Base-by-base conservation (phyloP, 345 rosid species). In the Citrus trifoliata region DNA sequence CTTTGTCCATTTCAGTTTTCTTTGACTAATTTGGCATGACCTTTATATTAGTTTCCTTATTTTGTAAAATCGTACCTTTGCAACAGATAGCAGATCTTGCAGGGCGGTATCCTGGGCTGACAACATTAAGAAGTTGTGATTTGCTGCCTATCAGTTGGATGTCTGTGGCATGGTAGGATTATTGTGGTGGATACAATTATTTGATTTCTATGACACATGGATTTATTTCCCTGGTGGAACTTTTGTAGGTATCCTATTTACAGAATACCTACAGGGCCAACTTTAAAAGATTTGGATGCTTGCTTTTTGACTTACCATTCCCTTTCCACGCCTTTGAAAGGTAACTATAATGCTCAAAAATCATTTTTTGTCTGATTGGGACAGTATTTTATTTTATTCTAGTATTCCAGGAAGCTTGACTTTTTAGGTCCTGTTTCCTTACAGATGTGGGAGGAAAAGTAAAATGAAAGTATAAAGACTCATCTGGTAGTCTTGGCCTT, bases 211-310 rank as follows among this genome's bases (percentile, higher is more conserved):
- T 19, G 63, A 21, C 18, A 68, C 64, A 25, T 53, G 68, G n/a
- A 48, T 73, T 80, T 63, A 80, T 60, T 76, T 78, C 28, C 32
- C 40, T 64, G 32, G 30, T 74, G 55, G 33, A 19, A 46, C 46
- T 72, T 76, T 69, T 79, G 80, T 69, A 85, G 87, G 85, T 85
- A 85, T 82, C 85, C 85, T 32, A 85, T 85, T 38, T 84, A 81
- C 73, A 58, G 87, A 75, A 84, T 84, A 75, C 87, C 87, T 30
- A 81, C 82, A 33, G 87, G 87, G 37, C 82, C 82, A 67, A 84
- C 87, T 51, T 64, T 84, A 67, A 81, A 84, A 81, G 80, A 84
- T 77, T 80, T 85, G 81, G 87, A 85, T 82, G 83, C 87, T 22
- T 85, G 83, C 82, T 85, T 85, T 80, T 53, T 85, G 76, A 82